These are phyloP conservation scores for Penicillium argentinense DNA, from an alignment of 495 filamentous ascomycete genomes.

Conservation along the genomic window DNA sequence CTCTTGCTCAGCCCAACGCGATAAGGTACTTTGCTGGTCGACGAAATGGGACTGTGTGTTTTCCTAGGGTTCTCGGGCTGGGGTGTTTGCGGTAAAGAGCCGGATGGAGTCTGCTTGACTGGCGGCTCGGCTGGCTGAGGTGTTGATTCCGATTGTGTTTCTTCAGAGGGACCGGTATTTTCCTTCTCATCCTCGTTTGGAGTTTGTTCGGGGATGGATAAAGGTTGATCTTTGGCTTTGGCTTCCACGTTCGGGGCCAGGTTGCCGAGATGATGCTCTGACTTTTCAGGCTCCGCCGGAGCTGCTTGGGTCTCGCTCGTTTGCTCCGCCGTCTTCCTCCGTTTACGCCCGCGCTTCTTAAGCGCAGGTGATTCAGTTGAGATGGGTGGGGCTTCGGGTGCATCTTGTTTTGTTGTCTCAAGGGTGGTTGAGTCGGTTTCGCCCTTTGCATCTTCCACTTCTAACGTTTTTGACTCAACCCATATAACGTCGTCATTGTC, in stretches of 20 bases:
- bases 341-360: conserved; percentile 49
- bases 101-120: background rate
- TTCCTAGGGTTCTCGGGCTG: conserved; percentile 17
- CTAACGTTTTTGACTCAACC: conserved; percentile 33
- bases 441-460: background rate
- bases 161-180: background rate
- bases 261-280: too few relatives aligned
- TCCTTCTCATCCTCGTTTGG: background rate
- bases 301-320: conserved; percentile 4
- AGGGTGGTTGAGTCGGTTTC: too few relatives aligned
- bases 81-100: conserved; percentile 18
- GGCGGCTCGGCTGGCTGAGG: background rate
- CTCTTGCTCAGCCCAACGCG: conserved; percentile 68
- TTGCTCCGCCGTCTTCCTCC: conserved; percentile 36
- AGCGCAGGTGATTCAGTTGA: conserved; percentile 17
- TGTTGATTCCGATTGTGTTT: background rate
- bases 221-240: background rate
- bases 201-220: background rate
- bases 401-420: background rate
- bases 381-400: background rate
- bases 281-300: too few relatives aligned
- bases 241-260: too few relatives aligned
- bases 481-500: conserved; percentile 39
- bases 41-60: conserved; percentile 51
- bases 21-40: conserved; percentile 56